Base-by-base conservation (phyloP, 192 early-diverging fungal species). In the Lunasporangiospora selenospora region DNA sequence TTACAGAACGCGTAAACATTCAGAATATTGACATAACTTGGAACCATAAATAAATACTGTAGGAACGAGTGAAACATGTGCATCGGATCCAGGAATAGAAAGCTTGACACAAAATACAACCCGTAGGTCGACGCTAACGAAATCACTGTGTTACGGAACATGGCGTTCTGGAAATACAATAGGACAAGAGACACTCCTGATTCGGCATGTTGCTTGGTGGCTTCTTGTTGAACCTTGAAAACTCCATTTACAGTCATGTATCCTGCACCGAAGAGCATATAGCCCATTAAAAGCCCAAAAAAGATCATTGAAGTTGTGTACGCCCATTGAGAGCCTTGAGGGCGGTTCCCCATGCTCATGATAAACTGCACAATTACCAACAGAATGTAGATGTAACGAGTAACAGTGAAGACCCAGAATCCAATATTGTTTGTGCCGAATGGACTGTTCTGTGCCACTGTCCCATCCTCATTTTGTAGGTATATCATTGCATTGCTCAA, bases 311-410 rank as follows among this genome's bases (percentile, higher is more conserved):
- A 81, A 10, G 76, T 48, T 41, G 76, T 80, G 39, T 78, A 85
- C 38, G 81, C 79, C 84, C 84, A 83, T 62, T 80, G 80, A 0
- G 81, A 83, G n/a, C 94, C 96, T 76, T 98, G 94, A 45, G 97
- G 97, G 37, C 95, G 86, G 77, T 99, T 99, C 59, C 97, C 97
- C 66, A 99, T 79, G 60, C 95, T 89, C 19, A 90, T 82, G 41
- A 99, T 90, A 76, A 98, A 92, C 58, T 89, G 87, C 21, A 88
- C 83, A 37, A 93, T 82, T 43, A 98, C 78, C 31, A 93, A 81
- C 42, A 92, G 56, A n/a, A 95, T 78, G 77, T 95, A 97, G 23
- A 85, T 53, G 46, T 81, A 83, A 34, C 77, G 58, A 16, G 80
- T 45, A 11, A 80, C 48, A 40, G 78, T 60, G 64, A 85, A 81